A percentile compares a stretch with the other conserved stretches of the same genome.
These are phyloP conservation scores for Hemisphaericaspora nanyangensis DNA, from an alignment of 805 yeast genomes.

Conservation along the genomic window DNA sequence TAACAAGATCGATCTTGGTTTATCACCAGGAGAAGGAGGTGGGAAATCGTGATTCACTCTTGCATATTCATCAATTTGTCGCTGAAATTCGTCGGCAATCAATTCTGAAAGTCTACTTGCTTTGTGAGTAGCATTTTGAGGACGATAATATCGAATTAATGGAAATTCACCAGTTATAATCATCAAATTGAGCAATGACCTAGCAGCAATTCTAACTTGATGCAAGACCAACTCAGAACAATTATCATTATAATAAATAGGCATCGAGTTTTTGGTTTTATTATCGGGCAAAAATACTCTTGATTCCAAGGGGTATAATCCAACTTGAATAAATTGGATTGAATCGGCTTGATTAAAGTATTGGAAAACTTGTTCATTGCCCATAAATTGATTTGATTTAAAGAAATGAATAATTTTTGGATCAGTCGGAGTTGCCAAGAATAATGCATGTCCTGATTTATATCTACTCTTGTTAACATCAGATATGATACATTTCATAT, in stretches of 20 bases:
- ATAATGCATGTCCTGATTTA: conserved; percentile 66
- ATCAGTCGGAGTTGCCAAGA: conserved; percentile 47
- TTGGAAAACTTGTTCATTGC: conserved; percentile 24
- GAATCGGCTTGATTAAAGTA: conserved; percentile 29
- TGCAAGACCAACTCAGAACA: conserved; percentile 59
- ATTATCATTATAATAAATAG: conserved; percentile 63
- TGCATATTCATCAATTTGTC: conserved; percentile 69
- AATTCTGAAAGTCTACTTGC: conserved; percentile 62
- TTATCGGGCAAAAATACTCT: conserved; percentile 67
- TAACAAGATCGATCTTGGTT: conserved; percentile 70
- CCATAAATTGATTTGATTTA: conserved; percentile 20
- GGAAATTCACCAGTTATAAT: conserved; percentile 86
- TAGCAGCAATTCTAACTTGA: conserved; percentile 57
- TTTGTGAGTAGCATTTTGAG: conserved; percentile 45
- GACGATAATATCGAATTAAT: conserved; percentile 66
- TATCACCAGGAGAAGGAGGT: conserved; percentile 46
- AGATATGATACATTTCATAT: conserved; percentile 70
- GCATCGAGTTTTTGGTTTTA: conserved; percentile 53
- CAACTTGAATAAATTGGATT: conserved; percentile 29
- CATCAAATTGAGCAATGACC: conserved; percentile 67
- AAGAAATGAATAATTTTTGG: conserved; percentile 28
- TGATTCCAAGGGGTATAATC: conserved; percentile 62
- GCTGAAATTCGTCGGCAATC: conserved; percentile 71
- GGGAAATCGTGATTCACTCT: conserved; percentile 61
- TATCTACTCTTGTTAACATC: conserved; percentile 76